phyloP scores from a whole-genome alignment of 768 basidiomycete species.

The Tulasnella sp. region DNA sequence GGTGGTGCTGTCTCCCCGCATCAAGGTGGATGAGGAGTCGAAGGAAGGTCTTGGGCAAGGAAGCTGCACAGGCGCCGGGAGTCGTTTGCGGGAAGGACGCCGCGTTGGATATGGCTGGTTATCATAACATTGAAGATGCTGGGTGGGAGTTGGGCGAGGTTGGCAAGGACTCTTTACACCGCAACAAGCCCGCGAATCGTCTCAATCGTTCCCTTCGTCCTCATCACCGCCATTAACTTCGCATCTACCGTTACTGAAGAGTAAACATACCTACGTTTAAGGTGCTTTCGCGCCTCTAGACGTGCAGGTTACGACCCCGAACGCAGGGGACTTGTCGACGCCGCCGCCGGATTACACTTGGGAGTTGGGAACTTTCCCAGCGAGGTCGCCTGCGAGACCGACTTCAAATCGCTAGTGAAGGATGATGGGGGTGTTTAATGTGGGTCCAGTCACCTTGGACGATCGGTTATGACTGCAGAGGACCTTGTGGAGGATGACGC shows the following conservation, averaged over 20 bases:
- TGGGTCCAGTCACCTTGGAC: conserved; percentile 3
- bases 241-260: not conserved
- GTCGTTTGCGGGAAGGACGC: conserved; percentile 14
- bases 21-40: not conserved
- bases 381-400: conserved; percentile 57
- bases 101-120: conserved; percentile 18
- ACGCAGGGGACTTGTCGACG: not conserved
- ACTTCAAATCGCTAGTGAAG: conserved; percentile 30
- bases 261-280: not conserved
- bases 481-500: conserved; percentile 25
- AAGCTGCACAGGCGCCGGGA: not conserved
- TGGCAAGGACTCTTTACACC: not conserved
- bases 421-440: not conserved
- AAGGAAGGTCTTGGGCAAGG: not conserved
- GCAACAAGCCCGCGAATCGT: not conserved
- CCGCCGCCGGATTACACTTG: conserved; percentile 60
- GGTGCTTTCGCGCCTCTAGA: conserved; percentile 19
- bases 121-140: not conserved
- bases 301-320: not conserved
- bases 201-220: not conserved
- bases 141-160: not conserved
- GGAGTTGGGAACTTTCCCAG: conserved; percentile 91
- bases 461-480: conserved; percentile 19
- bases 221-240: not conserved
- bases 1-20: not conserved